Percentiles rank a stretch among this genome's conserved stretches.
phyloP scores from a whole-genome alignment of 1,284 basidiomycete species.

The Ganoderma sp. region DNA sequence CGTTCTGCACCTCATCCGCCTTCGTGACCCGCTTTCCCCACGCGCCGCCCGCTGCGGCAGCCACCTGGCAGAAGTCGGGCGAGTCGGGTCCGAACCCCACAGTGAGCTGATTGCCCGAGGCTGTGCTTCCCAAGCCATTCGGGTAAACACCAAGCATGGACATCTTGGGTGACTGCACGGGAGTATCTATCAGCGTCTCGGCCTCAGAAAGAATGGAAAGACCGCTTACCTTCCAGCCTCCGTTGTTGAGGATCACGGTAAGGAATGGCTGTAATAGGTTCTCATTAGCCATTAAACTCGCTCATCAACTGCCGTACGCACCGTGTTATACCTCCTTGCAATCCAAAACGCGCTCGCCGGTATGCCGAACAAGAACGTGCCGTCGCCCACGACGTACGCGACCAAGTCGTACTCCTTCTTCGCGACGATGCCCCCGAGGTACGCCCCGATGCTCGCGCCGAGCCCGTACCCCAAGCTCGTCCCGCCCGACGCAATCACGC shows the following conservation, averaged over 20 bases:
- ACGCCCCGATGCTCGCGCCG: slow-evolving; percentile 65
- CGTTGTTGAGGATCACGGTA: slow-evolving; percentile 72
- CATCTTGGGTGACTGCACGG: slow-evolving; percentile 58
- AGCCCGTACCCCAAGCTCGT: slow-evolving; percentile 70
- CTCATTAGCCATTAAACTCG: background rate
- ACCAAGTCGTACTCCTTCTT: slow-evolving; percentile 54
- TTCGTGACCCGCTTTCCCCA: slow-evolving; percentile 57
- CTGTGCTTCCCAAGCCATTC: slow-evolving; percentile 54
- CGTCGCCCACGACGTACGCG: slow-evolving; percentile 68
- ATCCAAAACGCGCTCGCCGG: slow-evolving; percentile 75
- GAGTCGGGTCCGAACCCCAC: slow-evolving; percentile 66
- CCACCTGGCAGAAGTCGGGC: slow-evolving; percentile 65
- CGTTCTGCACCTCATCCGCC: slow-evolving; percentile 46
- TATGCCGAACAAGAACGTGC: slow-evolving; percentile 69
- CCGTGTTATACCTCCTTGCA: slow-evolving; percentile 67
- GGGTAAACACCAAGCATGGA: slow-evolving; percentile 71
- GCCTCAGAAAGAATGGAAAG: background rate
- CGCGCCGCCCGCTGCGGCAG: slow-evolving; percentile 67
- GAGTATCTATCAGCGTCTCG: slow-evolving; percentile 6
- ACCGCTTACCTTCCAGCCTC: slow-evolving; percentile 62
- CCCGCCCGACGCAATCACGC: slow-evolving; percentile 59
- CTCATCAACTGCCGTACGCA: slow-evolving; percentile 39
- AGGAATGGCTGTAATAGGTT: slow-evolving; percentile 53
- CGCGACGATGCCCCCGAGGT: slow-evolving; percentile 49
- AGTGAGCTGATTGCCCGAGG: slow-evolving; percentile 54